A percentile compares a stretch with the other conserved stretches of the same genome.
Evolutionary conservation across 768 basidiomycete genomes (phyloP).

Genomic region (Hericium rajendrae): DNA sequence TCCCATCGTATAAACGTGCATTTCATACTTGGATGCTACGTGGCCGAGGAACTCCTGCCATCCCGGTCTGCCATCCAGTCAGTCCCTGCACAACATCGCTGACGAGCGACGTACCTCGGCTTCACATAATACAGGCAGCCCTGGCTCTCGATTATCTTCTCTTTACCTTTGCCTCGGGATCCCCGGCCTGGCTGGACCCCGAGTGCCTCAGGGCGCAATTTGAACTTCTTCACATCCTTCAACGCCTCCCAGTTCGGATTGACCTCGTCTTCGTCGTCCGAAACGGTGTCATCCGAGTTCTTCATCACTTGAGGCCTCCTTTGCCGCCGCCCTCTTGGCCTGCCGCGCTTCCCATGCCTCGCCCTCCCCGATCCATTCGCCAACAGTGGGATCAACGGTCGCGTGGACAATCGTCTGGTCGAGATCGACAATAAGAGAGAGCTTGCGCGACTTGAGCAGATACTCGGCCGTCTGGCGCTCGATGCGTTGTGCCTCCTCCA

Average conservation of each 20-base stretch:
- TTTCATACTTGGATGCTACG: constrained; percentile 78
- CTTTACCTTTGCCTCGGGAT: constrained; percentile 44
- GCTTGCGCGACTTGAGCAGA: constrained; percentile 64
- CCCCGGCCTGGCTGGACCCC: constrained; percentile 34
- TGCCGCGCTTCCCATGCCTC: constrained; percentile 68
- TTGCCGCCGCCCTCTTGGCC: constrained; percentile 22
- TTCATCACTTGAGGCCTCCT: constrained; percentile 22
- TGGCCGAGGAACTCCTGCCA: constrained; percentile 66
- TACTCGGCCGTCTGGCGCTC: constrained; percentile 75
- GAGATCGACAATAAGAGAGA: constrained; percentile 95
- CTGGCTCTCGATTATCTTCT: constrained; percentile 58
- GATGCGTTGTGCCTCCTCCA: constrained; percentile 85
- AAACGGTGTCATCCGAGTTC: constrained; percentile 31
- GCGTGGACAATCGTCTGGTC: constrained; percentile 99
- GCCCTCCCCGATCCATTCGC: constrained; percentile 90
- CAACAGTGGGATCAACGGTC: constrained; percentile 96
- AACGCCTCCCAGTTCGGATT: constrained; percentile 94
- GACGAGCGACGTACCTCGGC: constrained; percentile 59
- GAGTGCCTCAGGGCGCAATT: constrained; percentile 69
- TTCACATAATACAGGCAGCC: constrained; percentile 98
- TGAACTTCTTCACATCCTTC: constrained; percentile 85
- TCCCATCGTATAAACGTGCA: constrained; percentile 99
- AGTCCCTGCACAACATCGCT: background rate
- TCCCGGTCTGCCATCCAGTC: constrained; percentile 51
- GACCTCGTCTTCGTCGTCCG: constrained; percentile 33